phyloP scores from a whole-genome alignment of 306 rosid genomes.

The Vachellia collinsii region DNA sequence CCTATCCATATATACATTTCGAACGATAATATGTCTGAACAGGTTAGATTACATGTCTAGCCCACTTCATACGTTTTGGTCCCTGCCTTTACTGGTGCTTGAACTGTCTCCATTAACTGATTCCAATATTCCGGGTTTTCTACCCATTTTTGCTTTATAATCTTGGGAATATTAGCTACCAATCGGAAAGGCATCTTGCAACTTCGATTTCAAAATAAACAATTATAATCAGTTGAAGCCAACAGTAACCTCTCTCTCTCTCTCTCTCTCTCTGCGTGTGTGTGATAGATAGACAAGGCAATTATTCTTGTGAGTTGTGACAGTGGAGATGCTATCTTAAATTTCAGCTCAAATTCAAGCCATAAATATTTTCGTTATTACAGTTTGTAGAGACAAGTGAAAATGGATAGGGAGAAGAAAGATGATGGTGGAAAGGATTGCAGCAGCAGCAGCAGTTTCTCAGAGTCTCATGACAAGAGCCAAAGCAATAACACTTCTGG shows the following conservation, averaged over 20 bases:
- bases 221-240: background rate
- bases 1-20: too few relatives aligned
- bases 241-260: background rate
- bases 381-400: conserved; percentile 9
- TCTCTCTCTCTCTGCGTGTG: background rate
- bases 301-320: background rate
- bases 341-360: background rate
- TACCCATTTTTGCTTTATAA: too few relatives aligned
- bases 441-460: background rate
- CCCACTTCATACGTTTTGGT: background rate
- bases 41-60: background rate
- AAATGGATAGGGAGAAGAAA: conserved; percentile 24
- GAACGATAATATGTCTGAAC: background rate
- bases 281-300: background rate
- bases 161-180: background rate
- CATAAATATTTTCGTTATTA: background rate
- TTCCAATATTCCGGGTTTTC: background rate
- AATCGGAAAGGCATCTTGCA: conserved; percentile 10
- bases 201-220: background rate
- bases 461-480: background rate
- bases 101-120: background rate
- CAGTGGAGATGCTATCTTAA: background rate
- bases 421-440: conserved; percentile 1
- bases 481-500: background rate
- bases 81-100: background rate